Evolutionary conservation across 176 grass and related monocot genomes (phyloP), one percentile per base, ranked within the genome.

Genomic region (Aegilops tauschii): DNA sequence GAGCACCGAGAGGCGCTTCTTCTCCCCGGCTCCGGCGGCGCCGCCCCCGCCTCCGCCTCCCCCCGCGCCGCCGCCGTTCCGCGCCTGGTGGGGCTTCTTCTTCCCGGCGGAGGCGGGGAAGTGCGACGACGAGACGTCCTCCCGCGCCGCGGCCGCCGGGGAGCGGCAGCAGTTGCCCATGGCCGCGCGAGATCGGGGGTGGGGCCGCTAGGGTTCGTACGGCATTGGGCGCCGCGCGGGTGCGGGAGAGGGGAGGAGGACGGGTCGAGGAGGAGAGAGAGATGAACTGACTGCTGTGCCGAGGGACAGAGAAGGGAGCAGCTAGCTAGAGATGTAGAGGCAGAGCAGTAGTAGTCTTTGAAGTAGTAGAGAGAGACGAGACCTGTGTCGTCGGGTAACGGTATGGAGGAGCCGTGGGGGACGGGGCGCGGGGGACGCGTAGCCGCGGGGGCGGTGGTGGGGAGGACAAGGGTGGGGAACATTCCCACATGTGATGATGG

Each of bases 91-190:
- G 65, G 93, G 87, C 77, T 96, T 95, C 86, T 89, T 90, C 79
- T 89, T 94, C 18, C 69, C 82, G 50, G 86, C 56, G 59, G 94
- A 86, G 71, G 83, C 84, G 21, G 92, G 86, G 92, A 94, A 93
- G 89, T 96, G 80, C 80, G 92, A 85, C 69, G 90, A 84, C 27
- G 90, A 85, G 50, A 99, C 97, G 35, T 99, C 97, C 86, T 99
- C 92, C 80, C 90, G 78, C n/a, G 97, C 92, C 28, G 89, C 91
- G 35, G 97, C 92, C 34, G 92, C 92, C 86, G 97, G 94, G 82
- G 97, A 99, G 50, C 94, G 94, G 84, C 97, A 99, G 85, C 92
- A 99, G 91, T 99, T 99, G 5, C 97, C 97, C 97, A 97, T 99
- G 85, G 69, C 77, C 83, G 89, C 80, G 78, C 47, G 84, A 86